Conservation (phyloP, 371 early-diverging fungal species). For the Mucor circinelloides region DNA sequence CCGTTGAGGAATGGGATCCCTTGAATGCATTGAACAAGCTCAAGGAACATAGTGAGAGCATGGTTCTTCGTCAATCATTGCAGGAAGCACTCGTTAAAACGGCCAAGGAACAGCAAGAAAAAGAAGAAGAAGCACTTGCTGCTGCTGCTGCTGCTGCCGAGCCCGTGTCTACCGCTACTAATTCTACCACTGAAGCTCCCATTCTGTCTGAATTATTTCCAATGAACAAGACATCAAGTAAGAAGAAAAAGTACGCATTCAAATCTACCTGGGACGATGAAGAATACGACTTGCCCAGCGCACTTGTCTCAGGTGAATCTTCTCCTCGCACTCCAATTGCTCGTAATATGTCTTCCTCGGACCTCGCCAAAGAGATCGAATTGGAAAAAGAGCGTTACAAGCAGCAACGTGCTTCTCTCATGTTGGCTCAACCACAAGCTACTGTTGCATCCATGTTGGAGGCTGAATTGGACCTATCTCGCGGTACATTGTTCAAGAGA, state of each 20-base stretch:
- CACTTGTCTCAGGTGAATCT: conserved; percentile 14
- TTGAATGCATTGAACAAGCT: conserved; percentile 15
- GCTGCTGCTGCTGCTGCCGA: background rate
- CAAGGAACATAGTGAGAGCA: conserved; percentile 21
- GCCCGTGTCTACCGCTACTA: background rate
- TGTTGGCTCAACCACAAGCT: conserved; percentile 18
- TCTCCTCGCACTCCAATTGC: conserved; percentile 32
- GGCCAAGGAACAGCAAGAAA: conserved; percentile 13
- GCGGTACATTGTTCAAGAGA: conserved; percentile 21
- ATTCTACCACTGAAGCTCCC: background rate
- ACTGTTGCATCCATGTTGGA: conserved; percentile 29
- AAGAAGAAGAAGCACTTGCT: background rate
- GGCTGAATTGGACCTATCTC: conserved; percentile 32
- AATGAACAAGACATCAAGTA: background rate
- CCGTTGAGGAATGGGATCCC: conserved; percentile 18
- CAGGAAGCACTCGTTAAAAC: conserved; percentile 15
- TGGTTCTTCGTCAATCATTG: conserved; percentile 22
- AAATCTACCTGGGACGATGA: conserved; percentile 23
- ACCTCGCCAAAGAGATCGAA: conserved; percentile 23
- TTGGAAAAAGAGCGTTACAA: conserved; percentile 27
- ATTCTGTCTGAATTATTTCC: background rate
- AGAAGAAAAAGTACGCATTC: background rate
- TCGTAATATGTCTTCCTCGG: background rate
- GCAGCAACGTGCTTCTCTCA: conserved; percentile 21
- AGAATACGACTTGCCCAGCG: conserved; percentile 17